phyloP scores from a whole-genome alignment of 257 asterid species.

The Plantago elongata region DNA sequence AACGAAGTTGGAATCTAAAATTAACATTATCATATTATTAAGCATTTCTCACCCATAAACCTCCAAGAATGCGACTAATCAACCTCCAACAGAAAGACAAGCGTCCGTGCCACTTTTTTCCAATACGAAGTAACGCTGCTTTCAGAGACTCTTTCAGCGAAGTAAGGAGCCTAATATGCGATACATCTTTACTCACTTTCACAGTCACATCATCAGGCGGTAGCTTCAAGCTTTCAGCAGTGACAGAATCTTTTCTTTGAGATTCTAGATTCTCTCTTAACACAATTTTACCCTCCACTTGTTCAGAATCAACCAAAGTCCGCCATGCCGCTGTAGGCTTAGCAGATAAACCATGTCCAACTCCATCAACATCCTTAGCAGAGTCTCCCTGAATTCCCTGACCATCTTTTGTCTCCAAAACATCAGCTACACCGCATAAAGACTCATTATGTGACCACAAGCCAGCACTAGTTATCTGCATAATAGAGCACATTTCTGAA shows the following conservation, averaged over 20 bases:
- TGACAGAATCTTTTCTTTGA: conserved; percentile 40
- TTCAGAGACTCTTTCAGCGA: conserved; percentile 83
- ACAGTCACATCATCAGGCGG: conserved; percentile 36
- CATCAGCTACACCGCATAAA: conserved; percentile 26
- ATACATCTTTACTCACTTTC: conserved; percentile 51
- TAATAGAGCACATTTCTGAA: background rate
- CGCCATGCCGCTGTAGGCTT: conserved; percentile 46
- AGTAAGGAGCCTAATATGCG: conserved; percentile 47
- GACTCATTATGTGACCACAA: conserved; percentile 69
- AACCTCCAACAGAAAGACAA: conserved; percentile 63
- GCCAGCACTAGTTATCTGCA: conserved; percentile 85
- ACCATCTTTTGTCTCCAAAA: conserved; percentile 22
- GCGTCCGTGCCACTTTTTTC: conserved; percentile 89
- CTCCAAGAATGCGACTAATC: conserved; percentile 70
- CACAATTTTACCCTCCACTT: conserved; percentile 33
- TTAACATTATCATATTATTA: background rate
- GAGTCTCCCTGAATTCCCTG: conserved; percentile 18
- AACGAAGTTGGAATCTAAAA: too few species aligned
- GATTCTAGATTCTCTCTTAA: conserved; percentile 44
- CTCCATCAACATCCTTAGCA: conserved; percentile 26
- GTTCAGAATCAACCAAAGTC: conserved; percentile 64
- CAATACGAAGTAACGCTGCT: conserved; percentile 62
- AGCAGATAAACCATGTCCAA: conserved; percentile 42
- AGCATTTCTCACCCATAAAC: conserved; percentile 73
- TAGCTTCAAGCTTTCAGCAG: conserved; percentile 36